A percentile compares a stretch with the other conserved stretches of the same genome.
These are phyloP conservation scores for Hypoxylon sp. DNA, from an alignment of 2,329 filamentous ascomycete species.

Conservation along the genomic window DNA sequence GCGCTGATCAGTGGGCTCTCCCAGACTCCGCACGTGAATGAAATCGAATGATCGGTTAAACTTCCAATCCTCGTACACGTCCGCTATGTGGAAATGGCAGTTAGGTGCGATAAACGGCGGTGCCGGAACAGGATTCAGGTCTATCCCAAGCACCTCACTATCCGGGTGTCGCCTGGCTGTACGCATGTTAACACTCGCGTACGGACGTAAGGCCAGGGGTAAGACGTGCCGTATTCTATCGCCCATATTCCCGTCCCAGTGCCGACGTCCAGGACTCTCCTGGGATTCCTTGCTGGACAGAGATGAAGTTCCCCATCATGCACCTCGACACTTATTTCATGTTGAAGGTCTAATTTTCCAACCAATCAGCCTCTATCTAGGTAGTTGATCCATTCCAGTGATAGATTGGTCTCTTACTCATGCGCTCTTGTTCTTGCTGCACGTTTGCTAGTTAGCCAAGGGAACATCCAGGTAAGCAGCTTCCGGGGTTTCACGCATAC, in stretches of 20 bases:
- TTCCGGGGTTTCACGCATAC: conserved; percentile 28
- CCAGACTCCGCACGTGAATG: conserved; percentile 55
- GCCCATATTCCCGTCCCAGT: conserved; percentile 53
- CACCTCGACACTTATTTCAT: conserved; percentile 51
- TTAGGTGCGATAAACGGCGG: conserved; percentile 50
- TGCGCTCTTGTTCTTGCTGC: conserved; percentile 53
- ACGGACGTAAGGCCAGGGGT: conserved; percentile 1
- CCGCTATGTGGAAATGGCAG: conserved; percentile 52
- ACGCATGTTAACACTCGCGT: conserved; percentile 22
- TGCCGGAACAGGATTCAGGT: conserved; percentile 51
- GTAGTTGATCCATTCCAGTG: neutral
- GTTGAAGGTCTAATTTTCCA: conserved; percentile 44
- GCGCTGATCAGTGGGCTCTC: conserved; percentile 49
- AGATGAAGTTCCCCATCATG: conserved; percentile 52
- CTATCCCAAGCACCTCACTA: conserved; percentile 52
- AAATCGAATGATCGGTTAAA: conserved; percentile 51
- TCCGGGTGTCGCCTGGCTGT: conserved; percentile 46
- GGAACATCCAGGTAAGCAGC: neutral
- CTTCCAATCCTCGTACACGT: conserved; percentile 51
- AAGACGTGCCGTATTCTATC: conserved; percentile 49
- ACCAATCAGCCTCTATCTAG: conserved; percentile 10
- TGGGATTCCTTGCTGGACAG: conserved; percentile 48
- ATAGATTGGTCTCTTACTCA: conserved; percentile 44
- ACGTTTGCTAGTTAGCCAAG: conserved; percentile 21
- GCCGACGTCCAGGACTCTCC: conserved; percentile 51